Conservation (phyloP, 768 basidiomycete genomes). For the Trametes cinnabarina region DNA sequence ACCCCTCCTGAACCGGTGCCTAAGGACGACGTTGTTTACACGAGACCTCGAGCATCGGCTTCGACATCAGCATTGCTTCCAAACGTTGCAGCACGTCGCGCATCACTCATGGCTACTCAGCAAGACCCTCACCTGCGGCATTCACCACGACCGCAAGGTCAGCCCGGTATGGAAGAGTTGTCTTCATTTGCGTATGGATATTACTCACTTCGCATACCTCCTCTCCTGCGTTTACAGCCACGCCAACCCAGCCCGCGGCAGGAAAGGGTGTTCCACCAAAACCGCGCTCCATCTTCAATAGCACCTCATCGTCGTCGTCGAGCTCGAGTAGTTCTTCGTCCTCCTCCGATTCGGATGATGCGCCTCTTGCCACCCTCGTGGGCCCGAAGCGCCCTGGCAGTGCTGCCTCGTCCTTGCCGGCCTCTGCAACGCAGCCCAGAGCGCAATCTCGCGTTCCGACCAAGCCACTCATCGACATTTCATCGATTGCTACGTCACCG, state of each 20-base stretch:
- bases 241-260: neutral
- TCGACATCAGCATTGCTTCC: slow-evolving; percentile 61
- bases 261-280: slow-evolving; percentile 1
- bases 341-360: slow-evolving; percentile 53
- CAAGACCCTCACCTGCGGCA: neutral
- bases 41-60: slow-evolving; percentile 48
- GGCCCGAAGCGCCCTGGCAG: slow-evolving; percentile 68
- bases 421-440: slow-evolving; percentile 23
- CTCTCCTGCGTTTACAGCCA: neutral
- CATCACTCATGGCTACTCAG: slow-evolving; percentile 33
- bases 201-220: neutral
- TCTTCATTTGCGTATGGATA: neutral
- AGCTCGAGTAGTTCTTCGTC: slow-evolving; percentile 26
- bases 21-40: slow-evolving; percentile 19
- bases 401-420: slow-evolving; percentile 39
- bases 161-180: slow-evolving; percentile 1
- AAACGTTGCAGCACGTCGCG: slow-evolving; percentile 49
- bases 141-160: slow-evolving; percentile 1
- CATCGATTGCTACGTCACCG: slow-evolving; percentile 19
- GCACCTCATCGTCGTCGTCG: slow-evolving; percentile 21
- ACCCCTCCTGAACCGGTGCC: neutral
- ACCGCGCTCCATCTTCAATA: neutral
- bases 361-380: slow-evolving; percentile 62
- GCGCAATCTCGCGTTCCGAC: slow-evolving; percentile 31
- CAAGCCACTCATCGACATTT: slow-evolving; percentile 45